These are phyloP conservation scores for Torrubiella hemipterigena DNA, from an alignment of 2,329 filamentous ascomycete species.

Conservation along the genomic window DNA sequence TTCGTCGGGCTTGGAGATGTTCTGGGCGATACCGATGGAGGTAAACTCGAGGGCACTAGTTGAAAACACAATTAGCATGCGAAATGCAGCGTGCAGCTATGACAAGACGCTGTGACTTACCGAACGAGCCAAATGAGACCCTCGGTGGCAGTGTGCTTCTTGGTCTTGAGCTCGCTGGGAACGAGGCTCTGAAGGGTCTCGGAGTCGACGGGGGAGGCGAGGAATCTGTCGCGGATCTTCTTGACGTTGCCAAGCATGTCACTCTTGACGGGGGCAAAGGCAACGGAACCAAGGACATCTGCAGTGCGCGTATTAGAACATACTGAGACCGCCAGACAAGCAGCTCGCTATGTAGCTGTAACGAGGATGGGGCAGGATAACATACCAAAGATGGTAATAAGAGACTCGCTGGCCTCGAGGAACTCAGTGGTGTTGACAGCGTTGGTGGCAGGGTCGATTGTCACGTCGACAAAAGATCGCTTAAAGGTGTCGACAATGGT, in stretches of 20 bases:
- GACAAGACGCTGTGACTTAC: no score
- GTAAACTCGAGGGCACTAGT: conserved; percentile 87
- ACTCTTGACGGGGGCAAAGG: conserved; percentile 82
- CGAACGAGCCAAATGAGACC: conserved; percentile 84
- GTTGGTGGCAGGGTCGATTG: conserved; percentile 61
- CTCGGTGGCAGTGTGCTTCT: conserved; percentile 81
- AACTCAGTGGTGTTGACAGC: conserved; percentile 77
- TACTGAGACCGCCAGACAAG: no score
- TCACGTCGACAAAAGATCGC: conserved; percentile 73
- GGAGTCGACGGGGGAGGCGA: conserved; percentile 67
- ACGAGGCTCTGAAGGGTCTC: conserved; percentile 75
- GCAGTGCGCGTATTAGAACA: conserved; percentile 1
- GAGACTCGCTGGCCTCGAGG: conserved; percentile 77
- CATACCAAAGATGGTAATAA: conserved; percentile 77
- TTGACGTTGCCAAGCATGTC: conserved; percentile 90
- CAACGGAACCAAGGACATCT: conserved; percentile 57
- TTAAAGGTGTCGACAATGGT: conserved; percentile 83
- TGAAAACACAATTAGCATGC: background rate
- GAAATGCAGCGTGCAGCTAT: background rate
- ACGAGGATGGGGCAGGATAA: no score
- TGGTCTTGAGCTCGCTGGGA: conserved; percentile 75
- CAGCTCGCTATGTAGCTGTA: no score
- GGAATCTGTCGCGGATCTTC: conserved; percentile 83
- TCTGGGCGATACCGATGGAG: conserved; percentile 67
- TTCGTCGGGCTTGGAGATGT: conserved; percentile 53